A percentile compares a stretch with the other conserved stretches of the same genome.
These are phyloP conservation scores for Neopestalotiopsis sp. DNA, from an alignment of 2,329 filamentous ascomycete genomes.

Conservation along the genomic window DNA sequence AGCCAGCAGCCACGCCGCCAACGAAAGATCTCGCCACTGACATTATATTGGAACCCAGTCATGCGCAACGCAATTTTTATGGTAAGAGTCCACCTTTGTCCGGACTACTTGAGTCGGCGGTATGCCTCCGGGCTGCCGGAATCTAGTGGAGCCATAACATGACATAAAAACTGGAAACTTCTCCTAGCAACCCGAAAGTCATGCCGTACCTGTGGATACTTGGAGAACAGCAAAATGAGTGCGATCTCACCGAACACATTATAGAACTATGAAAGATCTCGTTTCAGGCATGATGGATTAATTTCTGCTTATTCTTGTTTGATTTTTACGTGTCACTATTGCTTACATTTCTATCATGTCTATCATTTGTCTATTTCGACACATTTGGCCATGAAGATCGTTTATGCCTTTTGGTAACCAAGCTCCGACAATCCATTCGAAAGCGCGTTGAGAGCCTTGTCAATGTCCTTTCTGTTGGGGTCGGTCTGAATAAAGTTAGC, in stretches of 20 bases:
- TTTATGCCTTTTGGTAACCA: conserved; percentile 61
- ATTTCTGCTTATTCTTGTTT: background rate
- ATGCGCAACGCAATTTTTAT: conserved; percentile 1
- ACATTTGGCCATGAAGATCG: conserved; percentile 2
- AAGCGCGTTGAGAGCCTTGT: conserved; percentile 80
- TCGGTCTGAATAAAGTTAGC: conserved; percentile 62
- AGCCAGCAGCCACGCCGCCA: background rate
- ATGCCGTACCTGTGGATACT: background rate
- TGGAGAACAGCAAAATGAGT: too few relatives aligned
- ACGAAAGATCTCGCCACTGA: background rate
- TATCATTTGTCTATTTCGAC: conserved; percentile 11
- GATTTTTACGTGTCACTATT: background rate
- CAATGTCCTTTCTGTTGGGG: conserved; percentile 78
- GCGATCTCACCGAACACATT: too few relatives aligned
- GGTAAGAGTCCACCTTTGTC: background rate
- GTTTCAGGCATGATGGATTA: background rate
- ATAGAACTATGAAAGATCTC: background rate
- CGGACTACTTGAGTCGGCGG: conserved; percentile 7
- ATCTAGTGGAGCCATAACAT: background rate
- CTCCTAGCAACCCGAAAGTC: background rate
- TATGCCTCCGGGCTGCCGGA: conserved; percentile 2
- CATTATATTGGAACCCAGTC: background rate
- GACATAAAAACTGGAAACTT: conserved; percentile 2
- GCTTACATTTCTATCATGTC: background rate
- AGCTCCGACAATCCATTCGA: conserved; percentile 76